Base-by-base conservation (phyloP, 495 filamentous ascomycete genomes). In the Tuber calosporum region DNA sequence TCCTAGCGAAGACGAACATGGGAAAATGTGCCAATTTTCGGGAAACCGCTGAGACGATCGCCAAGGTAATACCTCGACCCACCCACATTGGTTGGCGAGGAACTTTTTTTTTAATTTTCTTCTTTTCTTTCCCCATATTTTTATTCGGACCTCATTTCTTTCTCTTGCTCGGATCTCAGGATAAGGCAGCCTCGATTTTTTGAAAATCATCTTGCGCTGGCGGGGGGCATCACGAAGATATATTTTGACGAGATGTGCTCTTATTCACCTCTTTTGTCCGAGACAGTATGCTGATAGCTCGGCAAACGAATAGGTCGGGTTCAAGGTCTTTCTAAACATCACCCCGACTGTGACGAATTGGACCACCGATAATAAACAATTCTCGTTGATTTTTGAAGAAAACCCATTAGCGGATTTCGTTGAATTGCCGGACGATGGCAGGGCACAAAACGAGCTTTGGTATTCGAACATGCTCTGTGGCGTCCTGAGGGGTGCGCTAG, bases 241-340 rank as follows among this genome's bases (percentile, higher is more conserved):
- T 62, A 17, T 34, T 62, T 17, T 7, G 26, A 30, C 26, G 4
- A 58, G 48, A 58, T 58, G 9, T 30, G 26, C 48, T 13, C 48
- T 30, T 62, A 34, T 6, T 58, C 26, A 30, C 30, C 26, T 62
- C 53, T 13, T 62, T 62, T 34, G 30, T 34, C 53, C 13, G 53
- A 62, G 30, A 34, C 26, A 3, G 26, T 17, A 62, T 71, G 48
- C 78, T 79, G 45, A 74, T n/a, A 73, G 30, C 66, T 74, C 30
- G 45, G 22, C 73, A 71, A 41, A 68, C 38, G 58, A 58, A 40
- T 78, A 97, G 94, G 90, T 97, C 75, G 95, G 95, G 72, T 99
- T 99, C 84, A 98, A 98, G 86, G 96, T 98, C 73, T 99, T 99
- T 83, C 88, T 99, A 72, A 99, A 99, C 79, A 92, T 97, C 78